These are phyloP conservation scores for Aspergillus egyptiacus DNA, from an alignment of 495 filamentous ascomycete genomes.

Conservation along the genomic window DNA sequence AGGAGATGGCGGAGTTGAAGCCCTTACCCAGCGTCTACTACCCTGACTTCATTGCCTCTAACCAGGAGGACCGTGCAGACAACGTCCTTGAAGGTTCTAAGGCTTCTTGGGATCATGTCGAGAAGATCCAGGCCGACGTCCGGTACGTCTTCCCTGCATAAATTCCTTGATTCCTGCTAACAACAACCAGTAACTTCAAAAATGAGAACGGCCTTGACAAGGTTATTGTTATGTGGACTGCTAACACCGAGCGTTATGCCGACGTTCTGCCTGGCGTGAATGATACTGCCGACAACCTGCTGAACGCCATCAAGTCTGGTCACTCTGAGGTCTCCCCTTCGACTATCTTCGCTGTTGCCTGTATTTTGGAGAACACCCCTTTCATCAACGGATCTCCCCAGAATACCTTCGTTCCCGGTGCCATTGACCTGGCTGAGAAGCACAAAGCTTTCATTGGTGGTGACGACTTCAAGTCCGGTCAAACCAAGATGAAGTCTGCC, in stretches of 20 bases:
- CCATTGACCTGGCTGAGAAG: conserved; percentile 83
- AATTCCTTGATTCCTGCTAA: conserved; percentile 18
- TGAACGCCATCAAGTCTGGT: conserved; percentile 77
- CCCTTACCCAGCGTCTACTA: conserved; percentile 97
- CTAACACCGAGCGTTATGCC: conserved; percentile 96
- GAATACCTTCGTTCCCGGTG: conserved; percentile 97
- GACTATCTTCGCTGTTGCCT: conserved; percentile 91
- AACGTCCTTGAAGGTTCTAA: conserved; percentile 81
- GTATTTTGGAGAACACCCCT: conserved; percentile 79
- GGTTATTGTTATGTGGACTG: conserved; percentile 97
- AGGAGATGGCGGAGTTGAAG: conserved; percentile 86
- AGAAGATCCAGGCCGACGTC: conserved; percentile 92
- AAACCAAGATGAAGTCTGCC: conserved; percentile 99
- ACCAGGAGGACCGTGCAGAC: conserved; percentile 96
- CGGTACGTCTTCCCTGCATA: conserved; percentile 50
- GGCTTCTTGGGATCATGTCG: conserved; percentile 78
- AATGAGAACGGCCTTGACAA: conserved; percentile 78
- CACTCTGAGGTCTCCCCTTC: conserved; percentile 90
- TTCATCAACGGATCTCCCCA: conserved; percentile 99
- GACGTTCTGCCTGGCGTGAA: conserved; percentile 86
- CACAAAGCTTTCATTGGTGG: conserved; percentile 89
- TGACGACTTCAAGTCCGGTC: conserved; percentile 99
- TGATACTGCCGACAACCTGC: conserved; percentile 90
- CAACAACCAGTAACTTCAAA: conserved; percentile 73
- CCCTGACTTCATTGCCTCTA: conserved; percentile 97